phyloP scores from a whole-genome alignment of 202 grass and related monocot genomes.

The Alloteropsis angusta region DNA sequence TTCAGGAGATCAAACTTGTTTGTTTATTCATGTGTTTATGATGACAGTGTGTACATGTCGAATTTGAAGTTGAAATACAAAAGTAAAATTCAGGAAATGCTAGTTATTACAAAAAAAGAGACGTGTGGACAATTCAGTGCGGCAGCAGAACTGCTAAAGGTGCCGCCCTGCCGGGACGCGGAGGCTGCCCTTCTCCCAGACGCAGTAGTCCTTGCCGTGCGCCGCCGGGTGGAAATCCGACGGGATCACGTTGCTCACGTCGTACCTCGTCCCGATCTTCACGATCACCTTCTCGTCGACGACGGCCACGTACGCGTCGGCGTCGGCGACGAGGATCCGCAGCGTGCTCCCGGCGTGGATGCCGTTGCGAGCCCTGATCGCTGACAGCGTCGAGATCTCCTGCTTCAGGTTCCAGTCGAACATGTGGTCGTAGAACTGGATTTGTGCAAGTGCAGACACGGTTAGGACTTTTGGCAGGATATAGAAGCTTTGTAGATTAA shows the following conservation, averaged over 20 bases:
- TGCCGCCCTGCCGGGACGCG: background rate
- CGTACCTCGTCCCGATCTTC: slow-evolving; percentile 30
- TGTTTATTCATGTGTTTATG: too few relatives aligned
- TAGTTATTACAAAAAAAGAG: too few relatives aligned
- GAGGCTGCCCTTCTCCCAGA: slow-evolving; percentile 38
- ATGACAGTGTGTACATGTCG: too few relatives aligned
- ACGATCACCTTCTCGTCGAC: slow-evolving; percentile 25
- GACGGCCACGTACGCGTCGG: too few relatives aligned
- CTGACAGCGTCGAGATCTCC: slow-evolving; percentile 30
- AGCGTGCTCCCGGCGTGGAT: slow-evolving; percentile 31
- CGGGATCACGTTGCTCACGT: slow-evolving; percentile 24
- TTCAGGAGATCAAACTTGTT: too few relatives aligned
- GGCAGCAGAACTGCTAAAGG: too few relatives aligned
- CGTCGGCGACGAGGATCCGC: slow-evolving; percentile 24
- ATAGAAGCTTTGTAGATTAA: too few relatives aligned
- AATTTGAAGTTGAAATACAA: too few relatives aligned
- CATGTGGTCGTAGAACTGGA: slow-evolving; percentile 67
- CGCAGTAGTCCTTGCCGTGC: slow-evolving; percentile 21
- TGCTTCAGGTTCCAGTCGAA: slow-evolving; percentile 54
- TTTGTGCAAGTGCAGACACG: too few relatives aligned
- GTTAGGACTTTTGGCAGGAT: too few relatives aligned
- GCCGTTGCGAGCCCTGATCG: slow-evolving; percentile 32
- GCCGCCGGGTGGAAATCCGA: slow-evolving; percentile 18
- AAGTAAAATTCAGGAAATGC: too few relatives aligned
- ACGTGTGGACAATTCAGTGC: too few relatives aligned